Evolutionary conservation across 2,329 filamentous ascomycete species (phyloP).

Genomic region (Setomelanomma holmii): DNA sequence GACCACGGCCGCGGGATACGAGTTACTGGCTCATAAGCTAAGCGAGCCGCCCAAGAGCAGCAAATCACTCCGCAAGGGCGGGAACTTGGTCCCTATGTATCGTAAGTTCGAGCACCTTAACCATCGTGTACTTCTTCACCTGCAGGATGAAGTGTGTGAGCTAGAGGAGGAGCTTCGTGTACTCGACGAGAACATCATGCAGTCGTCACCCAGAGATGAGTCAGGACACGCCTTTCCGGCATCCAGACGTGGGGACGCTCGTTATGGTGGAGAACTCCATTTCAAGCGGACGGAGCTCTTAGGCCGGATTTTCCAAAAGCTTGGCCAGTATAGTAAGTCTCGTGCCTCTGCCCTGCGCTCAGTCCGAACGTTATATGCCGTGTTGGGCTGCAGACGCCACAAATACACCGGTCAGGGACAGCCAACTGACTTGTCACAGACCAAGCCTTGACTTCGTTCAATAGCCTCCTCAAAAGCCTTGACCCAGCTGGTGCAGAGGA

Average conservation of each 20-base stretch:
- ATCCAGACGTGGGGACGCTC: constrained; percentile 65
- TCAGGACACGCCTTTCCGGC: constrained; percentile 56
- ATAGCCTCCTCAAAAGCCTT: constrained; percentile 59
- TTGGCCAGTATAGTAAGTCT: constrained; percentile 69
- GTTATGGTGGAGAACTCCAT: constrained; percentile 64
- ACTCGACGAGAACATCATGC: constrained; percentile 68
- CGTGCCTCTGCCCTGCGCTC: not conserved
- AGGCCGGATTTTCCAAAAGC: constrained; percentile 69
- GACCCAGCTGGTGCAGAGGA: constrained; percentile 60
- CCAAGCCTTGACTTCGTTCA: constrained; percentile 66
- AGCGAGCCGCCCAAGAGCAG: constrained; percentile 34
- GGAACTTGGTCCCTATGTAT: constrained; percentile 68
- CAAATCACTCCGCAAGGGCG: constrained; percentile 18
- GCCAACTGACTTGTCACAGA: constrained; percentile 29
- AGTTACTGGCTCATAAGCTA: constrained; percentile 47
- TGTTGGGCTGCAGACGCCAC: not conserved
- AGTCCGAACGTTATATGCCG: constrained; percentile 3
- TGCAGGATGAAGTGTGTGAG: constrained; percentile 84
- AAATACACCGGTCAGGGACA: constrained; percentile 7
- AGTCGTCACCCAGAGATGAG: constrained; percentile 39
- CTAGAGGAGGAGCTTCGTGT: constrained; percentile 78
- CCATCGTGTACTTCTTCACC: constrained; percentile 79
- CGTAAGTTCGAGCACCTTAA: constrained; percentile 83
- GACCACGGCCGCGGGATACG: constrained; percentile 47
- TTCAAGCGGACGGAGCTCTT: constrained; percentile 67